Conservation (phyloP, 495 filamentous ascomycete genomes). For the Aspergillus panamensis region DNA sequence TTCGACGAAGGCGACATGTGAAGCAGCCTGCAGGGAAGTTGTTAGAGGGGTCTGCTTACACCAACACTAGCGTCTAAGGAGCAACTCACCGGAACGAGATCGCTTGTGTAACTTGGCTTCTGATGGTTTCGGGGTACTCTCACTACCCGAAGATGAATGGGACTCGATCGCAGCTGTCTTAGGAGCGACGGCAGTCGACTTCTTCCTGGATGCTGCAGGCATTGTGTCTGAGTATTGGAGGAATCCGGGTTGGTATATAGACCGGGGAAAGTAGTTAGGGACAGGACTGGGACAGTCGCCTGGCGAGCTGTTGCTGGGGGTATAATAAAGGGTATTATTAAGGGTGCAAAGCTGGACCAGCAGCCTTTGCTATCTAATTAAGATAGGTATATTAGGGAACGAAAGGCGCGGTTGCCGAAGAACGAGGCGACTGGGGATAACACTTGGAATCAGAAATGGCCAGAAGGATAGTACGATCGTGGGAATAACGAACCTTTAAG, state of each 20-base stretch:
- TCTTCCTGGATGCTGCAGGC: constrained; percentile 25
- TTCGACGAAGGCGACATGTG: constrained; percentile 88
- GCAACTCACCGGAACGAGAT: constrained; percentile 80
- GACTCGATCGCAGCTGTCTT: constrained; percentile 17
- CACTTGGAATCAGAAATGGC: constrained; percentile 15
- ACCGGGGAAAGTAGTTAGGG: constrained; percentile 4
- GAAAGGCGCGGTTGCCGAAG: constrained; percentile 26
- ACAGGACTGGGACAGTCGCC: constrained; percentile 14
- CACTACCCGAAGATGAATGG: constrained; percentile 21
- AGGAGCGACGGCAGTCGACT: constrained; percentile 13
- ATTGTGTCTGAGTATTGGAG: constrained; percentile 14
- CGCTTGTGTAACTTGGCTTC: constrained; percentile 85
- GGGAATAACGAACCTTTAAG: constrained; percentile 35
- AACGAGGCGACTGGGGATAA: constrained; percentile 23
- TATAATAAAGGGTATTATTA: constrained; percentile 8
- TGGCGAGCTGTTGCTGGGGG: constrained; percentile 12
- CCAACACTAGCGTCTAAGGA: not conserved
- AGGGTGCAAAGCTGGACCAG: constrained; percentile 30
- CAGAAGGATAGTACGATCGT: constrained; percentile 15
- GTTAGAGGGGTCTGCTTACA: not conserved
- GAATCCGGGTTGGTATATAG: not conserved
- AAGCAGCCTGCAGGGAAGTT: constrained; percentile 69
- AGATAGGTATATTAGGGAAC: constrained; percentile 20
- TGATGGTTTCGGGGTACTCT: constrained; percentile 29
- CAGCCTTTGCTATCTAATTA: constrained; percentile 29